phyloP scores from a whole-genome alignment of 2,329 filamentous ascomycete species.

The Zasmidium cellare region DNA sequence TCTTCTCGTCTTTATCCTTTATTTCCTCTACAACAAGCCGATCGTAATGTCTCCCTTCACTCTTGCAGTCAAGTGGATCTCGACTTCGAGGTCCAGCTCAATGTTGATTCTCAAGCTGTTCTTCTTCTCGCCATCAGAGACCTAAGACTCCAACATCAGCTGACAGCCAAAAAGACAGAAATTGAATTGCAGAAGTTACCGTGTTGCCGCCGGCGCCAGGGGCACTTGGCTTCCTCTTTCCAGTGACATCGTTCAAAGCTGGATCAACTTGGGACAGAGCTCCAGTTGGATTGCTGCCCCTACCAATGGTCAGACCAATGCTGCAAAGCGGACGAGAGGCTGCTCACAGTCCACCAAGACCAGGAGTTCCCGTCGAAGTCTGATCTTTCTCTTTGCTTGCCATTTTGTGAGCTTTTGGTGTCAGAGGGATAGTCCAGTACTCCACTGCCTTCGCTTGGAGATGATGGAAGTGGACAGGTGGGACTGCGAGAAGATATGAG shows the following conservation, averaged over 20 bases:
- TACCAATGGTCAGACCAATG: not conserved
- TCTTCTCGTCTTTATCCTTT: no score
- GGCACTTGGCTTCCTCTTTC: not conserved
- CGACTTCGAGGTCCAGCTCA: slow-evolving; percentile 31
- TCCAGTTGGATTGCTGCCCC: not conserved
- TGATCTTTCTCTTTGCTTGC: not conserved
- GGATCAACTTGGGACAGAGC: not conserved
- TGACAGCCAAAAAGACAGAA: no score
- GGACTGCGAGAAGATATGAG: no score
- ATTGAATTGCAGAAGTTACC: not conserved
- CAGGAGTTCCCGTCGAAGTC: no score
- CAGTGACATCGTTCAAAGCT: not conserved
- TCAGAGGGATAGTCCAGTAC: not conserved
- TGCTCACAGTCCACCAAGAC: no score
- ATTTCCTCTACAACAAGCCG: slow-evolving; percentile 26
- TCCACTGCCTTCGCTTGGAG: no score
- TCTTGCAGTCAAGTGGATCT: slow-evolving; percentile 31
- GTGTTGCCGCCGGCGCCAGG: not conserved
- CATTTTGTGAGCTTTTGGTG: not conserved
- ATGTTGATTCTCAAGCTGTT: slow-evolving; percentile 32
- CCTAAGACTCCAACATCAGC: no score
- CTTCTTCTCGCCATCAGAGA: slow-evolving; percentile 8
- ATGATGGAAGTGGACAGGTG: no score
- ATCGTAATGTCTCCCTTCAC: slow-evolving; percentile 34
- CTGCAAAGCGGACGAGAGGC: no score